Base-by-base conservation (phyloP, 371 early-diverging fungal species). In the Mucor velutinosus region DNA sequence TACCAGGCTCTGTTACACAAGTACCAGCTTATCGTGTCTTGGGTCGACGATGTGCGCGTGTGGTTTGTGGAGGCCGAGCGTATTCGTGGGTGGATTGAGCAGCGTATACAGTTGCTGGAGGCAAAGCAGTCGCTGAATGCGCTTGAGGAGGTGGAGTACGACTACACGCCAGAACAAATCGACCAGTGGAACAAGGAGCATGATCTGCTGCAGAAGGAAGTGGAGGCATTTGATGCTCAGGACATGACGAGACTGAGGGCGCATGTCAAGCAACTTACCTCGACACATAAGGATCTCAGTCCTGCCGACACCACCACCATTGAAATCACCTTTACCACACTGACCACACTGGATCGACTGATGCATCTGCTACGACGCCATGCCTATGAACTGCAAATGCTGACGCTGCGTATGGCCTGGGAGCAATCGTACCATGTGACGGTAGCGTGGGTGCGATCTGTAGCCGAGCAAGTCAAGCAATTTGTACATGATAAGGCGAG, bases 261-360 rank as follows among this genome's bases (percentile, higher is more conserved):
- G 3, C 85, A 86, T 66, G 86, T 84, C n/a, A 86, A 80, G 62
- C 73, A 71, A 5, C 66, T 84, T 25, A 83, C 85, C 0, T 65
- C 61, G 2, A 64, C 67, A 19, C 17, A 37, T 10, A 70, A 66
- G 12, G 77, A 77, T 17, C 71, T 86, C 15, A 82, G 80, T 51
- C 86, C 86, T 2, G 86, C 86, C 15, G 86, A 86, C 56, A 83
- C 83, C 1, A 83, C 83, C 5, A 86, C 86, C 0, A 84, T 86
- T 58, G 83, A 83, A 65, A 82, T 84, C 45, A 83, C 84, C 17
- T 74, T 86, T 17, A 76, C 81, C 15, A 83, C 86, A 1, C 66
- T 86, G 10, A 78, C 62, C 60, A 75, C 78, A 3, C 69, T 86
- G n/a, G 86, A 86, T 55, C 67, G 74, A 19, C 61, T 86, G 23